These are phyloP conservation scores for Capsicum pubescens DNA, from an alignment of 257 asterid species.

Conservation along the genomic window DNA sequence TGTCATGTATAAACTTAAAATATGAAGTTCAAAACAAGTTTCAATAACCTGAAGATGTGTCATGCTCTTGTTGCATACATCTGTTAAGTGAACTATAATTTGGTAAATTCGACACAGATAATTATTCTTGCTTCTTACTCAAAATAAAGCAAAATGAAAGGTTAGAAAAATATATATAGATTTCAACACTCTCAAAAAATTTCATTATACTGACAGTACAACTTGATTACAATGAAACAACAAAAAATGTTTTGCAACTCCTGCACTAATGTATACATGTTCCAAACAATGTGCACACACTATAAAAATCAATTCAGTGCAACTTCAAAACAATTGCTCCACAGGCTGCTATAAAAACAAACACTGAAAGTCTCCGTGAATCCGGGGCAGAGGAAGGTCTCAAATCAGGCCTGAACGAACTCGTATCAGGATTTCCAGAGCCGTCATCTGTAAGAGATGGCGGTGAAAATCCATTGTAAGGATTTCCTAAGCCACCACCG, in stretches of 20 bases:
- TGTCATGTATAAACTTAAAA: neutral
- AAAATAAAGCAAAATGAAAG: neutral
- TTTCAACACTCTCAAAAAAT: neutral
- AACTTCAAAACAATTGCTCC: constrained; percentile 40
- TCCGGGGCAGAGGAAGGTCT: constrained; percentile 51
- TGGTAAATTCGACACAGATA: too few relatives aligned
- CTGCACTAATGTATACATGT: neutral
- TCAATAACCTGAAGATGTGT: too few relatives aligned
- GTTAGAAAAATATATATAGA: neutral
- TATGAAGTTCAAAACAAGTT: too few relatives aligned
- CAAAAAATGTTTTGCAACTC: neutral
- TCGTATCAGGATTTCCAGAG: constrained; percentile 44
- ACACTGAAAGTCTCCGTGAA: constrained; percentile 30
- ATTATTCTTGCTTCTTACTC: neutral
- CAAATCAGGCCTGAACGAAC: constrained; percentile 56
- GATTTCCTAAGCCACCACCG: constrained; percentile 25
- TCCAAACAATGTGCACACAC: neutral
- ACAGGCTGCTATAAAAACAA: constrained; percentile 38
- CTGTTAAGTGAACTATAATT: too few relatives aligned
- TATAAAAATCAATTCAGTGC: constrained; percentile 33
- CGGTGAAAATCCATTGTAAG: constrained; percentile 29
- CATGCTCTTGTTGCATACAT: too few relatives aligned
- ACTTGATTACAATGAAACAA: neutral
- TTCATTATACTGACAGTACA: neutral
- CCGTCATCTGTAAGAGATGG: constrained; percentile 20